Percentiles rank a stretch among this genome's conserved stretches.
phyloP scores from a whole-genome alignment of 2,329 filamentous ascomycete genomes.

The Pseudonectria buxi region DNA sequence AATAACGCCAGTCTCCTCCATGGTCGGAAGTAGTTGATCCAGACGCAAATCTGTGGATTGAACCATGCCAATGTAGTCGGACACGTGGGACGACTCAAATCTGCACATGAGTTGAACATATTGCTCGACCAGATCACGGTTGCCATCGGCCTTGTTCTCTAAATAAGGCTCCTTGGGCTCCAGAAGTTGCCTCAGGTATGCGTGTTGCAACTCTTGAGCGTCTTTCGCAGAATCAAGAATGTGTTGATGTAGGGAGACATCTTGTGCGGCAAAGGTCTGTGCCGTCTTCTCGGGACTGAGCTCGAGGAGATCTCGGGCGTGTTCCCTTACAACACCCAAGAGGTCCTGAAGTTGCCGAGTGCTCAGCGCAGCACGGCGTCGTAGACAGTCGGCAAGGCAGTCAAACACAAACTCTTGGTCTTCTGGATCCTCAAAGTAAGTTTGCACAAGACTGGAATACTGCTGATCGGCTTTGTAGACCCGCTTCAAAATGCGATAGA shows the following conservation, averaged over 20 bases:
- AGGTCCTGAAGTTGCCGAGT: slow-evolving; percentile 69
- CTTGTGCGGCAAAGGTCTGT: slow-evolving; percentile 53
- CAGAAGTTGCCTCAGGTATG: slow-evolving; percentile 70
- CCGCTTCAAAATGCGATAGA: slow-evolving; percentile 87
- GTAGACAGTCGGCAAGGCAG: slow-evolving; percentile 69
- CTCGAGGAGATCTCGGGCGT: slow-evolving; percentile 59
- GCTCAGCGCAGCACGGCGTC: slow-evolving; percentile 53
- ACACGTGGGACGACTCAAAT: slow-evolving; percentile 75
- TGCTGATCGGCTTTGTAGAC: slow-evolving; percentile 75
- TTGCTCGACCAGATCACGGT: slow-evolving; percentile 64
- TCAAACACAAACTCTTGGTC: slow-evolving; percentile 71
- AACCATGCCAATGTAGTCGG: slow-evolving; percentile 71
- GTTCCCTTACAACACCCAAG: slow-evolving; percentile 55
- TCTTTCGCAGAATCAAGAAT: slow-evolving; percentile 57
- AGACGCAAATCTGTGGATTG: slow-evolving; percentile 73
- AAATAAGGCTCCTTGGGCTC: slow-evolving; percentile 46
- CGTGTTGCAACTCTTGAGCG: slow-evolving; percentile 59
- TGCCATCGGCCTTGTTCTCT: slow-evolving; percentile 28
- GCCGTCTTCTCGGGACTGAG: slow-evolving; percentile 63
- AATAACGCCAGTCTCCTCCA: slow-evolving; percentile 84
- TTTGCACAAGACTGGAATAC: slow-evolving; percentile 69
- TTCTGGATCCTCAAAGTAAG: slow-evolving; percentile 78
- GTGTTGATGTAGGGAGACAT: slow-evolving; percentile 58
- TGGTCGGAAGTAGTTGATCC: slow-evolving; percentile 72
- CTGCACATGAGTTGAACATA: slow-evolving; percentile 90